A percentile compares a stretch with the other conserved stretches of the same genome.
Conservation (phyloP, 345 rosid species). For the Anastatica hierochuntica region DNA sequence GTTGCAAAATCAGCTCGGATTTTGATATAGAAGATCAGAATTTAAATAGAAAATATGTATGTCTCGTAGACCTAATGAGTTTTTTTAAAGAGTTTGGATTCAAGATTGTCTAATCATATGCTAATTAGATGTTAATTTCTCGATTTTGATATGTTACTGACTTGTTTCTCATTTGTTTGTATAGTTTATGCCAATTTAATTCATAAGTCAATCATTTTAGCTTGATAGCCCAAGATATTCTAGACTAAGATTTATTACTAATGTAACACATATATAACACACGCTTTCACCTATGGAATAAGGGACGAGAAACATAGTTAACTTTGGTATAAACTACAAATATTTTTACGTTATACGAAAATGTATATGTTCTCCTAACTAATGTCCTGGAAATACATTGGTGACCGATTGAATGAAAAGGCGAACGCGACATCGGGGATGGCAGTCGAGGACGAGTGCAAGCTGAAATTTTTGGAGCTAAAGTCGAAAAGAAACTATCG, state of each 20-base stretch:
- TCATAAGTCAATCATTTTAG: not conserved
- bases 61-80: not conserved
- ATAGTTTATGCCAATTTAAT: not conserved
- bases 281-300: not conserved
- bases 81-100: not conserved
- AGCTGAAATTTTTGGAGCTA: slow-evolving; percentile 54
- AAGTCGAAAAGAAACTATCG: slow-evolving; percentile 54
- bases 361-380: not conserved
- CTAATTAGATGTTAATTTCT: not conserved
- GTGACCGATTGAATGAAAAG: slow-evolving; percentile 16
- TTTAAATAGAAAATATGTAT: not conserved
- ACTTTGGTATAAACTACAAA: not conserved
- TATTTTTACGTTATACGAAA: not conserved
- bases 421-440: slow-evolving; percentile 68
- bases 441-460: slow-evolving; percentile 69
- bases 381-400: not conserved
- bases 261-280: not conserved
- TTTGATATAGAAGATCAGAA: not conserved
- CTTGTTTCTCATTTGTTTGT: not conserved
- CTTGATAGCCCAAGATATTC: not conserved
- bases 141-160: not conserved
- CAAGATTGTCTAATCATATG: not conserved
- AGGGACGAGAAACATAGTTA: not conserved
- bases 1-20: not conserved
- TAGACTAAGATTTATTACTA: not conserved